phyloP scores from a whole-genome alignment of 2,329 filamentous ascomycete genomes.

The Alternaria brassicicola region DNA sequence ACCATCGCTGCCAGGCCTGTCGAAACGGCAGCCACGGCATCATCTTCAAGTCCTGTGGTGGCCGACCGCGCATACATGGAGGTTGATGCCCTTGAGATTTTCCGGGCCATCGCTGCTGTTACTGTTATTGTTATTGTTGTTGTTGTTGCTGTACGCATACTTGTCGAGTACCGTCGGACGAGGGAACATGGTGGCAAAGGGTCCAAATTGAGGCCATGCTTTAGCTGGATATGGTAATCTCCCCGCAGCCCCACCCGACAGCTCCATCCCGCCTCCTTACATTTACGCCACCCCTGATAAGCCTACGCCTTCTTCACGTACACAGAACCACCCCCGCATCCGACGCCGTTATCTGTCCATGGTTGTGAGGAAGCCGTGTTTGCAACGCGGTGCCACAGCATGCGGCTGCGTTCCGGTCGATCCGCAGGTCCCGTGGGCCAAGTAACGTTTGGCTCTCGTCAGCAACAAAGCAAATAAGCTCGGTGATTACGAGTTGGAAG shows the following conservation, averaged over 20 bases:
- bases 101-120: neutral
- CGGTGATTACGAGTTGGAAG: neutral
- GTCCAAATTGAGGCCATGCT: constrained; percentile 7
- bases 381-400: neutral
- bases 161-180: neutral
- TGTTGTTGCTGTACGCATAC: neutral
- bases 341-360: neutral
- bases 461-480: neutral
- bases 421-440: neutral
- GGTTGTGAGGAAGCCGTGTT: neutral
- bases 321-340: neutral
- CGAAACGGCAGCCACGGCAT: constrained; percentile 9
- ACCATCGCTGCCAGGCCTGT: constrained; percentile 3
- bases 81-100: neutral
- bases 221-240: constrained; percentile 3
- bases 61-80: neutral
- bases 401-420: neutral
- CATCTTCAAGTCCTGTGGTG: neutral
- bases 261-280: neutral
- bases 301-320: neutral
- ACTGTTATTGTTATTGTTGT: neutral
- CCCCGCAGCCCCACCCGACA: constrained; percentile 2
- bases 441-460: neutral
- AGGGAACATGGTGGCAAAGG: constrained; percentile 1
- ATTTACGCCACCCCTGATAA: neutral